These are phyloP conservation scores for Penicillium sp. DNA, from an alignment of 2,329 filamentous ascomycete species.

Conservation along the genomic window DNA sequence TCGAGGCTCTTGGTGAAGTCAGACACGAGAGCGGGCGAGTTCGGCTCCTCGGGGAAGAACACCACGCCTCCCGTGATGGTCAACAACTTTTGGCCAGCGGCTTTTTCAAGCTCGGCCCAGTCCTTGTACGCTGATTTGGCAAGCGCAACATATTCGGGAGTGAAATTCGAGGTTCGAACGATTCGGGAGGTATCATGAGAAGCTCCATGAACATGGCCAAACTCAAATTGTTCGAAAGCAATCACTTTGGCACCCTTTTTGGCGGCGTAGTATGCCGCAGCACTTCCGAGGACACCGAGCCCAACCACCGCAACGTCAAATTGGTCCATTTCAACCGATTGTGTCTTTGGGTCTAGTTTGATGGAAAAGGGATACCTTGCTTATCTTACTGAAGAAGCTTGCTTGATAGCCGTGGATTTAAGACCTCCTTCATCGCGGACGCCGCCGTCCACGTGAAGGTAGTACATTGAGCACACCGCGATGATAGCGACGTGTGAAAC, in stretches of 20 bases:
- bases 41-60: conserved; percentile 24
- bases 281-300: conserved; percentile 34
- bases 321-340: conserved; percentile 21
- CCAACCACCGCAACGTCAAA: conserved; percentile 36
- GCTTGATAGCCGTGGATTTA: neutral
- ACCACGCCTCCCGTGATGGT: conserved; percentile 34
- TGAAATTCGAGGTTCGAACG: conserved; percentile 33
- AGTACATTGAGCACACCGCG: neutral
- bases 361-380: neutral
- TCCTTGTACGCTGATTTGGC: conserved; percentile 46
- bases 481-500: neutral
- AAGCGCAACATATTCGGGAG: conserved; percentile 42
- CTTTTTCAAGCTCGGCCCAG: conserved; percentile 34
- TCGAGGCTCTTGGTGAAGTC: conserved; percentile 27
- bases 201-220: conserved; percentile 35
- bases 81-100: conserved; percentile 26
- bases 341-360: neutral
- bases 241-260: conserved; percentile 33
- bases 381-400: neutral
- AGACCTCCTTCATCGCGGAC: neutral
- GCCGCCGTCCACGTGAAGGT: conserved; percentile 1
- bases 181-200: conserved; percentile 38
- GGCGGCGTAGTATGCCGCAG: conserved; percentile 33
- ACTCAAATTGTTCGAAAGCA: conserved; percentile 36
- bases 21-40: conserved; percentile 10